Base-by-base conservation (phyloP, 2,329 filamentous ascomycete genomes). In the Monosporascus sp. region DNA sequence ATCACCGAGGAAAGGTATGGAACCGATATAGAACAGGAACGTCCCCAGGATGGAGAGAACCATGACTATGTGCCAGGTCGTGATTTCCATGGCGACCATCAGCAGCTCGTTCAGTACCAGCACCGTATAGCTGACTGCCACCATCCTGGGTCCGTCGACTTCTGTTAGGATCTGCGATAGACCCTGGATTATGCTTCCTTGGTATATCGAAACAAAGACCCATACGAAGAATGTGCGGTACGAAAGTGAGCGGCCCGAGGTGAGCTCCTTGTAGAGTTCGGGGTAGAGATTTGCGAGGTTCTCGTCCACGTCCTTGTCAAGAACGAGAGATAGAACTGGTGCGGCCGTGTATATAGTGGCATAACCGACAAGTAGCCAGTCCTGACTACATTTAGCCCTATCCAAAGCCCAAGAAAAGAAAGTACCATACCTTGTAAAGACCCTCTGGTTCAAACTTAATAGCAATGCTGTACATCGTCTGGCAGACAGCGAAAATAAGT, bases 261-360 rank as follows among this genome's bases (percentile, higher is more conserved):
- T 97, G n/a, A 99, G 79, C 68, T 99, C 95, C 67, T 96, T 96
- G 79, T 99, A 99, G 2, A 99, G 81, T 65, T 99, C 94, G 0
- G 94, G 95, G 68, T 99, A 99, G 5, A 99, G 79, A 61, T 94
- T 97, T 20, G 94, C 92, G 5, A 99, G 80, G 50, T 88, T 84
- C 72, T 97, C 93, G 65, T 97, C 92, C 5, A 99, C 93, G 64
- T 99, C 94, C 65, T 88, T 88, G 73, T 99, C 94, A 2, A 99
- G 82, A 2, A 97, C 92, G 6, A 99, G 84, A 0, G 89, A 95
- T 67, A 99, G 88, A 37, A 99, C 94, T 0, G 94, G 94, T 17
- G 84, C 81, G 69, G 95, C 96, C 17, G 94, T 99, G 74, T 99
- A 99, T 5, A 97, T 80, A 0, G 94, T 99, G 1, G 92, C 91